These are phyloP conservation scores for Aegilops longissima DNA, from an alignment of 176 grass and related monocot genomes.

Conservation along the genomic window DNA sequence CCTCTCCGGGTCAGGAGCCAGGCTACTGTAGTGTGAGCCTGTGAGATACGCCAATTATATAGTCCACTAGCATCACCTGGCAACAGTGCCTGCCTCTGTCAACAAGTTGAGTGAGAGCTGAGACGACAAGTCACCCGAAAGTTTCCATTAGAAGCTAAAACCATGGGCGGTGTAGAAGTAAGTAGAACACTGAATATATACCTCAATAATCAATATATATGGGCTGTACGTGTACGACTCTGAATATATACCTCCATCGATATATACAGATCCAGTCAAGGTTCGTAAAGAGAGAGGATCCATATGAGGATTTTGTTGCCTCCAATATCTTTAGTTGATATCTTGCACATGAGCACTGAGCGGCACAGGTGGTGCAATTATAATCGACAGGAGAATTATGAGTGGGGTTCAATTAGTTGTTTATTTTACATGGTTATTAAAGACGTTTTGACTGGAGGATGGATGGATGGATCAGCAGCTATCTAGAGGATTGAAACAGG, in stretches of 20 bases:
- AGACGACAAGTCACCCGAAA: neutral
- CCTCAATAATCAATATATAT: neutral
- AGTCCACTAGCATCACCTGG: conserved; percentile 37
- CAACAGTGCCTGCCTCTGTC: neutral
- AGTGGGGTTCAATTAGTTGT: neutral
- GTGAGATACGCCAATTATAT: neutral
- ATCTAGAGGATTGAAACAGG: neutral
- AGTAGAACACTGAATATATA: neutral
- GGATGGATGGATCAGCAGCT: neutral
- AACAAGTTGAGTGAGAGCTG: neutral
- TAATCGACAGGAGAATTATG: neutral
- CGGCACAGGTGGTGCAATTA: neutral
- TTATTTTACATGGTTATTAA: neutral
- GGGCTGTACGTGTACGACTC: neutral
- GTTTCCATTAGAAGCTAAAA: neutral
- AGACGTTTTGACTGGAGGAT: neutral
- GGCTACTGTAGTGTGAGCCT: neutral
- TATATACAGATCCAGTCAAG: neutral
- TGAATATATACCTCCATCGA: neutral
- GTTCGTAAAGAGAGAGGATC: neutral
- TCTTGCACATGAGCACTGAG: neutral
- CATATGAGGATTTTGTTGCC: neutral
- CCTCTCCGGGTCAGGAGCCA: neutral
- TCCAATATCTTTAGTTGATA: neutral
- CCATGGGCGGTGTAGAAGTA: neutral